Base-by-base conservation (phyloP, 331 rosid genomes). In the Cucumis variabilis region DNA sequence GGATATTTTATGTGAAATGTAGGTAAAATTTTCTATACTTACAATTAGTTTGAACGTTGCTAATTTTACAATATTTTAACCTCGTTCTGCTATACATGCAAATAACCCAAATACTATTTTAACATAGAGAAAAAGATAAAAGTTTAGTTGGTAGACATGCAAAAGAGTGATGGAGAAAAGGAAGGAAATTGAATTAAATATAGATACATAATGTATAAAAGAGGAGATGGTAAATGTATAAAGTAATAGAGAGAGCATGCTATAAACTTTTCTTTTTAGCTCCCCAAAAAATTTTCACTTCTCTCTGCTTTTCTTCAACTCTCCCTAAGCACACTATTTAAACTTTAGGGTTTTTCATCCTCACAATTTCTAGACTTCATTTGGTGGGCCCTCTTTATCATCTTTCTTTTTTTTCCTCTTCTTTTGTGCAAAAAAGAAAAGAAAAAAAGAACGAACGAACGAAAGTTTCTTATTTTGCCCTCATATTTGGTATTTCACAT, bases 271-370 rank as follows among this genome's bases (percentile, higher is more conserved):
- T 85, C 67, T 85, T 85, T 85, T 65, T 7, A 25, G 41, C 14
- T 69, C 87, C 87, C 87, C 87, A 51, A 85, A 85, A 84, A 50
- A 69, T 50, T 51, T 85, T 77, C 20, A 76, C 9, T 76, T 76
- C 21, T 13, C 82, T 76, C 37, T n/a, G 24, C 51, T 37, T 73
- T 73, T 73, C 24, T 37, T 73, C 3, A 37, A 70, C 76, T 28
- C 51, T 33, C 79, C 9, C 81, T n/a, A 1, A 11, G 10, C 23
- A 72, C 50, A 72, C 9, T 41, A 44, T 44, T 44, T 8, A 44
- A 44, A 20, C 17, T 71, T 71, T 37, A 73, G 55, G 80, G 80
- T 73, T 73, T 73, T 73, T 11, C 80, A 73, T 10, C 10, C 48
- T 44, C 48, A 44, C 27, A 76, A 13, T 76, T 13, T 48, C 24